Evolutionary conservation across 2,329 filamentous ascomycete genomes (phyloP).

Genomic region (Sporothrix schenckii): DNA sequence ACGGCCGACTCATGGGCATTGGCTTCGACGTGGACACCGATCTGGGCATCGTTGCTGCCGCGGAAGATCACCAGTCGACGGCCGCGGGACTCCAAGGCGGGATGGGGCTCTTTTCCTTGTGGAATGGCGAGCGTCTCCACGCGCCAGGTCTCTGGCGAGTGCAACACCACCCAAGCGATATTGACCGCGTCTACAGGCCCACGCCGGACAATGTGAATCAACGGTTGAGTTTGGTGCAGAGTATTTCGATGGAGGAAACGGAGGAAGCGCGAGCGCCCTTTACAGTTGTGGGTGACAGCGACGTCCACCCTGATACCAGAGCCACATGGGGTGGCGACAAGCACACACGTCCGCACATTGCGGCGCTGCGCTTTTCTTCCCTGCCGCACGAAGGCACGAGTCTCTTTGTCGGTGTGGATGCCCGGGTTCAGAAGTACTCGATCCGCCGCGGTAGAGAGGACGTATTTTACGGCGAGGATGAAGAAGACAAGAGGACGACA

Average conservation of each 20-base stretch:
- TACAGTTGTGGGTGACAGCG: background rate
- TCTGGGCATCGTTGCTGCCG: constrained; percentile 55
- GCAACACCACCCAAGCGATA: background rate
- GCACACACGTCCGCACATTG: constrained; percentile 38
- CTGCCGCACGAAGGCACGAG: constrained; percentile 53
- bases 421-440: constrained; percentile 49
- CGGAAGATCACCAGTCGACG: constrained; percentile 46
- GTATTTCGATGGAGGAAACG: background rate
- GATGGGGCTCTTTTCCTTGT: constrained; percentile 55
- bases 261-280: background rate
- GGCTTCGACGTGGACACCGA: constrained; percentile 57
- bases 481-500: background rate
- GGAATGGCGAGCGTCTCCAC: constrained; percentile 48
- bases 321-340: background rate
- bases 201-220: background rate
- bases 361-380: constrained; percentile 51
- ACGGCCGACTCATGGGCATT: constrained; percentile 44
- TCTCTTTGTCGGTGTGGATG: constrained; percentile 51
- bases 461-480: constrained; percentile 28
- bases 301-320: too few relatives aligned
- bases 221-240: background rate
- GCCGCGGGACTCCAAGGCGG: constrained; percentile 50
- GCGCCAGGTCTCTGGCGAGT: constrained; percentile 38
- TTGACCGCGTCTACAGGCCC: constrained; percentile 18
- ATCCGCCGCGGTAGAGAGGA: constrained; percentile 47